phyloP scores from a whole-genome alignment of 169 alveolate species.

The Cytauxzoon felis region DNA sequence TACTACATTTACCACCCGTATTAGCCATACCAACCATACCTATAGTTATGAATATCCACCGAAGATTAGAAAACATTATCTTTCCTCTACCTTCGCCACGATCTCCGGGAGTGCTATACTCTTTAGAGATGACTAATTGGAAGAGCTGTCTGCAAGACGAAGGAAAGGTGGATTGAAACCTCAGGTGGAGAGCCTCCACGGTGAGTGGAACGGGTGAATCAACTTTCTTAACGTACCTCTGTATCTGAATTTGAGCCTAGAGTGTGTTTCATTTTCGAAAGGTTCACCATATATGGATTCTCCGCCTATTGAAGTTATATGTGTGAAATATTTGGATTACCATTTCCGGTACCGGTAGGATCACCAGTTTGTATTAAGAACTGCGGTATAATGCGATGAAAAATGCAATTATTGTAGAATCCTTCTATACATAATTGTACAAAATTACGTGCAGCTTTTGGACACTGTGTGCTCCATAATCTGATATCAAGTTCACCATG shows the following conservation, averaged over 20 bases:
- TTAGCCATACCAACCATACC: conserved; percentile 69
- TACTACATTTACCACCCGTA: conserved; percentile 64
- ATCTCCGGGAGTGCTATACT: too few relatives aligned
- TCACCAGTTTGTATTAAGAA: conserved; percentile 89
- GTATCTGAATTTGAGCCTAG: conserved; percentile 80
- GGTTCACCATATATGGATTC: conserved; percentile 87
- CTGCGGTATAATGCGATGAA: conserved; percentile 85
- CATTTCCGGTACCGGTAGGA: conserved; percentile 76
- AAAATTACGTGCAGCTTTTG: conserved; percentile 86
- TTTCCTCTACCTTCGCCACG: too few relatives aligned
- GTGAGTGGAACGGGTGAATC: too few relatives aligned
- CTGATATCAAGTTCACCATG: conserved; percentile 88
- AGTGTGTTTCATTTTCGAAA: conserved; percentile 90
- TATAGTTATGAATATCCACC: too few relatives aligned
- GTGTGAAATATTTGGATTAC: conserved; percentile 17
- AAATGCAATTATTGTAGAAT: conserved; percentile 84
- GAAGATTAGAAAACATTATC: background rate
- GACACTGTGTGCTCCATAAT: conserved; percentile 87
- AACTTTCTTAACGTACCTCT: conserved; percentile 53
- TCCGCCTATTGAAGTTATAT: conserved; percentile 75
- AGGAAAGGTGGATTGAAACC: too few relatives aligned
- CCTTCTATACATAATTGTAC: conserved; percentile 85
- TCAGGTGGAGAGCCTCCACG: too few relatives aligned
- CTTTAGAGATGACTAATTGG: too few relatives aligned
- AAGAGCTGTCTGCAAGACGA: too few relatives aligned